Evolutionary conservation across 352 stramenopile genomes (phyloP).

Genomic region (Plasmopara halstedii): DNA sequence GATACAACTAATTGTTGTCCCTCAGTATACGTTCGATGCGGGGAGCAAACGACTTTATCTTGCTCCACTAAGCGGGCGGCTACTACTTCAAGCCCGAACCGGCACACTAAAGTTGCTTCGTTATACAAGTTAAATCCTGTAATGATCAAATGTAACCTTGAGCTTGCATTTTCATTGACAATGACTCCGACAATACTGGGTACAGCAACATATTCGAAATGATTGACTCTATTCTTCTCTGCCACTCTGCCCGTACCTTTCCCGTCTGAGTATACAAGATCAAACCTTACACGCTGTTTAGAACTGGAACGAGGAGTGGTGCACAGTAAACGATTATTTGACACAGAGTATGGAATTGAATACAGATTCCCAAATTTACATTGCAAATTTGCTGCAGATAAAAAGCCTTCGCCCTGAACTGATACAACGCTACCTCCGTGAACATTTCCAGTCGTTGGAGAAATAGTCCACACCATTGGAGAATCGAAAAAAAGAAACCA

Average conservation of each 20-base stretch:
- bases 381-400: constrained; percentile 4
- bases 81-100: constrained; percentile 9
- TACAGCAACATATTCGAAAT: constrained; percentile 21
- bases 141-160: constrained; percentile 8
- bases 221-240: not conserved
- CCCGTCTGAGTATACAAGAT: constrained; percentile 11
- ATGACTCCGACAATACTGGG: constrained; percentile 16
- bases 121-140: constrained; percentile 12
- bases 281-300: constrained; percentile 11
- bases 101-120: constrained; percentile 7
- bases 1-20: constrained; percentile 16
- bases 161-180: not conserved
- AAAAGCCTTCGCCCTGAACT: constrained; percentile 24
- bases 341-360: constrained; percentile 7
- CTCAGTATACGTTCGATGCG: not conserved
- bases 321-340: constrained; percentile 28
- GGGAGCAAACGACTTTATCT: constrained; percentile 12
- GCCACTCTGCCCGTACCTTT: constrained; percentile 3
- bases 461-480: constrained; percentile 21
- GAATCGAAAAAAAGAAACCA: constrained; percentile 30
- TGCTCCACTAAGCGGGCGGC: not conserved
- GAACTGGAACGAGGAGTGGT: constrained; percentile 7
- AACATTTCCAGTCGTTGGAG: constrained; percentile 7
- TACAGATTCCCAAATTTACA: constrained; percentile 25
- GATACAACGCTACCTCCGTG: constrained; percentile 19